A percentile compares a stretch with the other conserved stretches of the same genome.
Conservation (phyloP, 441 rosid genomes). For the Eruca vesicaria region DNA sequence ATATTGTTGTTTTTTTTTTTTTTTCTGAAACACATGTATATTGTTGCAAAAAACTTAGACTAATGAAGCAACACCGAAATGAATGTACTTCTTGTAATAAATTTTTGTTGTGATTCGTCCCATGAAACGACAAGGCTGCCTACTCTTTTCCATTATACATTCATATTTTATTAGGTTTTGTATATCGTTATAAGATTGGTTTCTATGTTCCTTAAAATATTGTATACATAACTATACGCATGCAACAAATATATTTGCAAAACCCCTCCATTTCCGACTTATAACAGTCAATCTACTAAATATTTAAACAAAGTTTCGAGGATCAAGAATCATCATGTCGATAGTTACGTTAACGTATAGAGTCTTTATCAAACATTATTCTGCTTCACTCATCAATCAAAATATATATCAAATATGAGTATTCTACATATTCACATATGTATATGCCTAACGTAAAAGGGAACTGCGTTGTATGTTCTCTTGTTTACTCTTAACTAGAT, state of each 20-base stretch:
- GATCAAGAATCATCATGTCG: background rate
- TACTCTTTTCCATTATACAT: slow-evolving; percentile 12
- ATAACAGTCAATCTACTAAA: background rate
- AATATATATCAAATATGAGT: background rate
- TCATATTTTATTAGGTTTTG: slow-evolving; percentile 1
- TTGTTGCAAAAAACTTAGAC: too few relatives aligned
- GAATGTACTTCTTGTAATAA: background rate
- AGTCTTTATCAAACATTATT: background rate
- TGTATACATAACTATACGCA: slow-evolving; percentile 4
- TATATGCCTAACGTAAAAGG: too few relatives aligned
- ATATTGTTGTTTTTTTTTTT: too few relatives aligned
- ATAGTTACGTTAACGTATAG: background rate
- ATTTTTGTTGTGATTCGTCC: slow-evolving; percentile 22
- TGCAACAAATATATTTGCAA: background rate
- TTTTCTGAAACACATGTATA: too few relatives aligned
- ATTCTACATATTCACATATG: background rate
- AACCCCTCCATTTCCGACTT: background rate
- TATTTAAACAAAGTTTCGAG: background rate
- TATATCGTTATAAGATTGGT: slow-evolving; percentile 14
- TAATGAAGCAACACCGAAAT: slow-evolving; percentile 12
- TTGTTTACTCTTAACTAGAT: too few relatives aligned
- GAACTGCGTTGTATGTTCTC: too few relatives aligned
- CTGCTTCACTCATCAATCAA: background rate
- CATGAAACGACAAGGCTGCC: slow-evolving; percentile 30
- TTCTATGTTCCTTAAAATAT: slow-evolving; percentile 16